Base-by-base conservation (phyloP, 768 basidiomycete genomes). In the Panaeolus papilionaceus region DNA sequence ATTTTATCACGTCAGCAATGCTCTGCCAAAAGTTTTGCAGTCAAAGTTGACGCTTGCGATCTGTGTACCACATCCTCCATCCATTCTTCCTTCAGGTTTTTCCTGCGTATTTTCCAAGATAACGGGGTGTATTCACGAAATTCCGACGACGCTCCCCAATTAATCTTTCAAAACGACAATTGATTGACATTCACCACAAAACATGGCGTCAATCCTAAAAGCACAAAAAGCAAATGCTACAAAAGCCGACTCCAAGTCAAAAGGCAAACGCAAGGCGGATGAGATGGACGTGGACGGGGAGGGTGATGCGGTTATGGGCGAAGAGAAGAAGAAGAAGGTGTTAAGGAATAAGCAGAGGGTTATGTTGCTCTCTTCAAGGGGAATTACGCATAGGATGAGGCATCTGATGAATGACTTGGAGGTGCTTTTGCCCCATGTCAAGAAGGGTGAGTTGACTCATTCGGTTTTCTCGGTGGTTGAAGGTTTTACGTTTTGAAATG, bases 391-490 rank as follows among this genome's bases (percentile, higher is more conserved):
- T 79, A 88, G 98, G 33, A 98, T 98, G 96, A 83, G 98, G 70
- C 98, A 99, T 78, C 83, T 99, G 67, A 96, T 98, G 95, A 93
- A 91, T 72, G 98, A 99, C 77, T 75, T 99, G 64, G 94, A 96
- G 76, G 88, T 85, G 0, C 81, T 99, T 37, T 78, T 99, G 10
- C 98, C 98, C 5, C 98, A 99, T 78, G 87, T 93, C 3, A 99
- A 99, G 83, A 99, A 98, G 84, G 98, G 98, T 94, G 63, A 65
- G 86, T 33, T 26, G 33, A 23, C 7, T 38, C 2, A 20, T 26
- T n/a, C 47, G 33, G 33, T 33, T 40, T 28, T 40, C 16, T 33
- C 33, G 18, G 23, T 9, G 26, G 10, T 58, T 58, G 26, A 16
- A 58, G 28, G 26, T 12, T 28, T 33, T 58, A n/a, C 26, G 28